Base-by-base conservation (phyloP, 257 asterid genomes). In the Fraxinus anomala region DNA sequence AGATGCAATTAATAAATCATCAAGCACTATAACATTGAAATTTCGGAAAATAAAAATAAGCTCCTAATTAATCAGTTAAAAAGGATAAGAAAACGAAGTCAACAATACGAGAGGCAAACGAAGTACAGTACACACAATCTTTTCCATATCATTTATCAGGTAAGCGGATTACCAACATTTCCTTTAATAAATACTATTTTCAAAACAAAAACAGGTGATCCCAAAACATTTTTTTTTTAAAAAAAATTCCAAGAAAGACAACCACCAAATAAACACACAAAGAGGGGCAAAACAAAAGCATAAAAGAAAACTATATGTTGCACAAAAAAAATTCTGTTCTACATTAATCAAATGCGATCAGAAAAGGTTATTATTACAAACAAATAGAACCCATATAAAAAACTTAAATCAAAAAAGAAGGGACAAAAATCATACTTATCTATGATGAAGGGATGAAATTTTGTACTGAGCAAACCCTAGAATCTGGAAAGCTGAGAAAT, bases 401-500 rank as follows among this genome's bases (percentile, higher is more conserved):
- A 51, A 4, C 34, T 73, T 21, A 61, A 70, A 77, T 34, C 19
- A 72, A 80, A 78, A 75, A 28, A 68, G 79, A 81, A 6, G 70
- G n/a, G 69, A 12, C 3, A 26, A 81, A 67, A 76, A 24, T 77
- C 83, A 75, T 82, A 80, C 83, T 76, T 59, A 0, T 54, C 13
- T 37, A 33, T 16, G 80, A 67, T 16, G 80, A 67, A 75, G 37
- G 34, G 59, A 23, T 71, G 74, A 21, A 70, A 86, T 76, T 28
- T 47, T 79, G 80, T 77, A 77, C 68, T 82, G 44, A 36, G 47
- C 31, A 76, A 81, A 33, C 70, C 76, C 80, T 65, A 80, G 85
- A 85, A 80, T 85, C 80, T 75, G 76, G 70, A 76, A 28, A 73
- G 49, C 77, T 19, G 70, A 75, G 69, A 63, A 63, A 63, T 24